A percentile compares a stretch with the other conserved stretches of the same genome.
Evolutionary conservation across 441 rosid species (phyloP).

Genomic region (Omphalea diandra): DNA sequence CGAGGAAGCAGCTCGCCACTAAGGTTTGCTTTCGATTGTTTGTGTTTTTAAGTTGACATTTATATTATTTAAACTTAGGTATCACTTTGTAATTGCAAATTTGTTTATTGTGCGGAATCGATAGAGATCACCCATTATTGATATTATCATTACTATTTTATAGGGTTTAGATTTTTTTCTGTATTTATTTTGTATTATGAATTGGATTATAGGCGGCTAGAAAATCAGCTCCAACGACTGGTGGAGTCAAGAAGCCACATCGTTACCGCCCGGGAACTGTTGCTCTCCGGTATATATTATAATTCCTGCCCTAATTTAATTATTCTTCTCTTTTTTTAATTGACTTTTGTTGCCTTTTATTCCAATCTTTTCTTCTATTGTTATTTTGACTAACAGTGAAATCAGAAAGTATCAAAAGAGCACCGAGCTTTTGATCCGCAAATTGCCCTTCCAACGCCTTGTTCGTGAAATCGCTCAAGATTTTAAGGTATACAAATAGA

Average conservation of each 20-base stretch:
- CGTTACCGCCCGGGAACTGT: conserved; percentile 68
- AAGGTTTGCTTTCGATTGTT: conserved; percentile 29
- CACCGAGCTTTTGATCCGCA: conserved; percentile 58
- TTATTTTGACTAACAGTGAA: conserved; percentile 37
- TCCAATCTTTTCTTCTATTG: not conserved
- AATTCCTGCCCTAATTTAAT: too few relatives aligned
- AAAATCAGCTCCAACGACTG: conserved; percentile 65
- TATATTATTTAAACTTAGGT: too few relatives aligned
- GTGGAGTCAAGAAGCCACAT: conserved; percentile 75
- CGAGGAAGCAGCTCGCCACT: conserved; percentile 63
- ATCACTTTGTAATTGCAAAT: too few relatives aligned
- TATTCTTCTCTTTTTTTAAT: too few relatives aligned
- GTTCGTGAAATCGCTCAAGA: conserved; percentile 73
- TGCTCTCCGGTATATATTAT: conserved; percentile 55
- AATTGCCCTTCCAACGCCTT: conserved; percentile 58
- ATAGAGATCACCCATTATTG: too few relatives aligned
- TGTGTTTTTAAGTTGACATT: not conserved
- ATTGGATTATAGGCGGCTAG: conserved; percentile 46
- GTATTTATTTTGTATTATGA: too few relatives aligned
- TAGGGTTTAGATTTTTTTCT: too few relatives aligned
- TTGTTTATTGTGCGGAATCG: too few relatives aligned
- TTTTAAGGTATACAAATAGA: conserved; percentile 48
- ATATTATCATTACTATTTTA: too few relatives aligned
- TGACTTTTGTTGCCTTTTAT: too few relatives aligned
- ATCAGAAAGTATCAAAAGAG: conserved; percentile 61